phyloP scores from a whole-genome alignment of 345 rosid species.

The Iberis pinnata region DNA sequence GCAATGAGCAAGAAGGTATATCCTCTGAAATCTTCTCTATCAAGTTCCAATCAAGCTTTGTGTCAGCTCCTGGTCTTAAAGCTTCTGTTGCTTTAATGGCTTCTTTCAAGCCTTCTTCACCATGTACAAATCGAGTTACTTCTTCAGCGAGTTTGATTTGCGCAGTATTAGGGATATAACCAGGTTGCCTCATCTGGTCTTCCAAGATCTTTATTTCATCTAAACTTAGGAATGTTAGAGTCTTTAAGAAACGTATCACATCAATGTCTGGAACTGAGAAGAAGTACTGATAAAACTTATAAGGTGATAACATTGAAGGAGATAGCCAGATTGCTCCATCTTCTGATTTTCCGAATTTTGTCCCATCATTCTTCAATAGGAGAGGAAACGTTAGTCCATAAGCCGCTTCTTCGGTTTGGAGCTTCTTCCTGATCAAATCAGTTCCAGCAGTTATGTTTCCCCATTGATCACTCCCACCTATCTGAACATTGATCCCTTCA shows the following conservation, averaged over 20 bases:
- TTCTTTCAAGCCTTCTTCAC: slow-evolving; percentile 80
- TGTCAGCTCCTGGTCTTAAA: slow-evolving; percentile 83
- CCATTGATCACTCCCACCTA: slow-evolving; percentile 99
- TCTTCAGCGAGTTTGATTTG: slow-evolving; percentile 85
- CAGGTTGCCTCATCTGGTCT: slow-evolving; percentile 57
- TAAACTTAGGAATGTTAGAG: slow-evolving; percentile 65
- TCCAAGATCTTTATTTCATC: slow-evolving; percentile 60
- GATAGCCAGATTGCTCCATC: slow-evolving; percentile 97
- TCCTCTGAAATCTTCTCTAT: slow-evolving; percentile 83
- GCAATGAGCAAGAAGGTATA: slow-evolving; percentile 71
- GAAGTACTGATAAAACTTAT: slow-evolving; percentile 89
- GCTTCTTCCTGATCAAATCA: slow-evolving; percentile 70
- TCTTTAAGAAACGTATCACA: slow-evolving; percentile 66
- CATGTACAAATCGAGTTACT: slow-evolving; percentile 86
- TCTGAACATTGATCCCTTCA: slow-evolving; percentile 74
- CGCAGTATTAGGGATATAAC: slow-evolving; percentile 59
- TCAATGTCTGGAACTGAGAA: slow-evolving; percentile 86
- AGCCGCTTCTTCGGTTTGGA: slow-evolving; percentile 60
- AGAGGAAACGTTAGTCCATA: slow-evolving; percentile 91
- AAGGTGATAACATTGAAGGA: slow-evolving; percentile 65
- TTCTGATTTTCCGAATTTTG: slow-evolving; percentile 95
- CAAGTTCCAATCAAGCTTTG: slow-evolving; percentile 77
- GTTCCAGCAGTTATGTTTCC: slow-evolving; percentile 94
- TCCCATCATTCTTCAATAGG: slow-evolving; percentile 76
- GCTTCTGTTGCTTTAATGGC: slow-evolving; percentile 92